Evolutionary conservation across 2,329 filamentous ascomycete species (phyloP).

Genomic region (Ceratocystis papillata): DNA sequence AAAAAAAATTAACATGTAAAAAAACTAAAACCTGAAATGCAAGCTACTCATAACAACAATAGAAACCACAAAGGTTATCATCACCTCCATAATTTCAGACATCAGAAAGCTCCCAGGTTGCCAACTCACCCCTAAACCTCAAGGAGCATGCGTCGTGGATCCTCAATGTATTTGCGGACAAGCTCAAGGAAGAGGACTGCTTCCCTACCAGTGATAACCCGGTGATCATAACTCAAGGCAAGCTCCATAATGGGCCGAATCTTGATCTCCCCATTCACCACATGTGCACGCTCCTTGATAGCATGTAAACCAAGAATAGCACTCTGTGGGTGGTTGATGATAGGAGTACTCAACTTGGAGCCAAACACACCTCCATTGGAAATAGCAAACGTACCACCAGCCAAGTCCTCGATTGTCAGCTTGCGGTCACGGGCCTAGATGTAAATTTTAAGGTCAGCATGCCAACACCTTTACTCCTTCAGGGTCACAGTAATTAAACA

Average conservation of each 20-base stretch:
- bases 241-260: slow-evolving; percentile 99
- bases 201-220: slow-evolving; percentile 86
- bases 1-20: background rate
- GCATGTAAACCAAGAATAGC: slow-evolving; percentile 87
- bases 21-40: background rate
- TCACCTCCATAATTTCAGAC: background rate
- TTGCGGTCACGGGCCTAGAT: slow-evolving; percentile 80
- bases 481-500: background rate
- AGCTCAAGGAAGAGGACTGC: slow-evolving; percentile 94
- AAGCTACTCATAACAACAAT: background rate
- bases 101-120: background rate
- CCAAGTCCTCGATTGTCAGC: slow-evolving; percentile 98
- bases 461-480: background rate
- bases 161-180: slow-evolving; percentile 96
- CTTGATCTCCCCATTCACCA: slow-evolving; percentile 85
- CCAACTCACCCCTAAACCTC: slow-evolving; percentile 15
- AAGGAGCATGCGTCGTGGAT: slow-evolving; percentile 82
- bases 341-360: slow-evolving; percentile 92
- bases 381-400: slow-evolving; percentile 95
- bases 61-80: background rate
- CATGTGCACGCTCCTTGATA: slow-evolving; percentile 88
- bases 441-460: slow-evolving; percentile 22
- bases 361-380: slow-evolving; percentile 96
- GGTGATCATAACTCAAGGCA: slow-evolving; percentile 93
- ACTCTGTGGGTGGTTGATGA: slow-evolving; percentile 93